phyloP scores from a whole-genome alignment of 805 yeast species.

The Ogataea nonfermentans region DNA sequence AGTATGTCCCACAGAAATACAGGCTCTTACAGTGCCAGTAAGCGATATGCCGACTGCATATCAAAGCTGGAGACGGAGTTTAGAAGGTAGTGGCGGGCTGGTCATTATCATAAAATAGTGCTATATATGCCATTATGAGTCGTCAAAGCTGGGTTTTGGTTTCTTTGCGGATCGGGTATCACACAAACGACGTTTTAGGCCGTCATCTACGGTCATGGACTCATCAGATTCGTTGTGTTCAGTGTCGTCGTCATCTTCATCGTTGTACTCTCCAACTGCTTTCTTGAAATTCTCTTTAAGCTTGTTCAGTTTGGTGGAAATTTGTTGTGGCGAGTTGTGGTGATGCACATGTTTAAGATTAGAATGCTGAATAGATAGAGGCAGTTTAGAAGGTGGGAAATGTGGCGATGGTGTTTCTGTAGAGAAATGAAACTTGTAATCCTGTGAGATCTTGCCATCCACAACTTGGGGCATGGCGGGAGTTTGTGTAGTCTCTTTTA shows the following conservation, averaged over 20 bases:
- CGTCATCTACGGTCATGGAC: slow-evolving; percentile 14
- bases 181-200: slow-evolving; percentile 16
- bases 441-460: slow-evolving; percentile 13
- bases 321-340: slow-evolving; percentile 12
- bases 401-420: slow-evolving; percentile 17
- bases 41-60: slow-evolving; percentile 26
- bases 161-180: slow-evolving; percentile 15
- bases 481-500: background rate
- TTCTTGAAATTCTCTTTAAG: slow-evolving; percentile 13
- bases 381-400: slow-evolving; percentile 29
- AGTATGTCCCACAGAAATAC: slow-evolving; percentile 20
- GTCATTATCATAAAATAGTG: background rate
- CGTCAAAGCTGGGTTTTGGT: slow-evolving; percentile 6
- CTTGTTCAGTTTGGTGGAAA: slow-evolving; percentile 9
- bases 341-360: slow-evolving; percentile 15
- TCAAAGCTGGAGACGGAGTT: slow-evolving; percentile 19
- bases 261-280: slow-evolving; percentile 2
- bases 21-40: slow-evolving; percentile 26
- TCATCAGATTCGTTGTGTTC: slow-evolving; percentile 15
- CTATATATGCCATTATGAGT: slow-evolving; percentile 4
- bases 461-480: background rate
- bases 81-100: background rate
- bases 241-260: slow-evolving; percentile 10
- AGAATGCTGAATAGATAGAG: slow-evolving; percentile 23
- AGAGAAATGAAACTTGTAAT: slow-evolving; percentile 16